Evolutionary conservation across 2,329 filamentous ascomycete genomes (phyloP), one percentile per base, ranked within the genome.

Genomic region (Cephalotrichum gorgonifer): DNA sequence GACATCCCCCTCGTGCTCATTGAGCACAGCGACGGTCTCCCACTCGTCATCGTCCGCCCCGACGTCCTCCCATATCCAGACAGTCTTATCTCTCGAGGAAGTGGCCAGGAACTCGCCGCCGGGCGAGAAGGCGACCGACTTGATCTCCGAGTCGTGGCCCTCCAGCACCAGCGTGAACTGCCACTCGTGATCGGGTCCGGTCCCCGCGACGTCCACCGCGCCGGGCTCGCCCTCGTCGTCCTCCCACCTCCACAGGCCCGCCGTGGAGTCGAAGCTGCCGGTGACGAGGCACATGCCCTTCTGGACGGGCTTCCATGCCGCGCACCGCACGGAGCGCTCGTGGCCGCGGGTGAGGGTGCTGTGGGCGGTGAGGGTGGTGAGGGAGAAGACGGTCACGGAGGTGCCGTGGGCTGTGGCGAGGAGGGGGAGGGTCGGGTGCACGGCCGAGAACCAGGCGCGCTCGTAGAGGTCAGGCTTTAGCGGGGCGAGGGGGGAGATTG

Each of bases 21-120:
- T 88, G 59, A 97, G 75, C 48, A 97, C 91, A 0, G 91, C 93
- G 15, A 97, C 83, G 2, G 93, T 97, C 74, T 98, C 93, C 72
- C 90, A 97, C 63, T 97, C 93, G 63, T 95, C 91, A 56, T 86
- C 84, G 49, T 71, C 69, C 8, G 69, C 68, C 35, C 79, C 78
- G 48, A 96, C 78, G 63, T 97, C 93, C 67, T 98, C 93, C 93
- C 93, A 98, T 58, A 98, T 88, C 93, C 93, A 98, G 17, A 97
- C 88, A 15, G 81, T 86, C 70, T 97, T 97, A 64, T 98, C 93
- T 44, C 93, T 78, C 48, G 82, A 86, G 66, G 90, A 96, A 0
- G 90, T 96, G 6, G 93, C 93, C 4, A 98, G 76, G 58, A 88
- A 83, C 53, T 85, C 79, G 1, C 86, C 86, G 0, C 79, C 79